A percentile compares a stretch with the other conserved stretches of the same genome.
Conservation (phyloP, 129 eudicot species). For the Centrapalus pauciflorus region DNA sequence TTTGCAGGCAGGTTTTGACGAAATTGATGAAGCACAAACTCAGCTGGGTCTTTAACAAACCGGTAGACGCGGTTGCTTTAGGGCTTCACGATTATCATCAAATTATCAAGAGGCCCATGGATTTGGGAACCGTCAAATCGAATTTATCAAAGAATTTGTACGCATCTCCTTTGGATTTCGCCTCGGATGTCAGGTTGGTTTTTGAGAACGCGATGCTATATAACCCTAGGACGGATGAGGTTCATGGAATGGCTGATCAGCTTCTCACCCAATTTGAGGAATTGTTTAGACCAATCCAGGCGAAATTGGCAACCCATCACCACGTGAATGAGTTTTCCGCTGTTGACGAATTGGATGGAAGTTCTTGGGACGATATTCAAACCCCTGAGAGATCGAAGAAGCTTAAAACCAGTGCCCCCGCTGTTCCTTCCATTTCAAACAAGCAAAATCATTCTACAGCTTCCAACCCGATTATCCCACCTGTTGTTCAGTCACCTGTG, state of each 20-base stretch:
- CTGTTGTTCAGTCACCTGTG: conserved; percentile 34
- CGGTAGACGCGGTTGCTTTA: conserved; percentile 68
- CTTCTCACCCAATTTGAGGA: conserved; percentile 56
- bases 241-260: conserved; percentile 61
- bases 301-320: conserved; percentile 27
- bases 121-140: conserved; percentile 79
- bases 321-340: conserved; percentile 15
- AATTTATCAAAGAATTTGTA: conserved; percentile 47
- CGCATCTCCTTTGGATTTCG: conserved; percentile 49
- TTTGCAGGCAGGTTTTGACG: conserved; percentile 52
- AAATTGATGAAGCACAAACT: conserved; percentile 62
- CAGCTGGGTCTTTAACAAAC: conserved; percentile 55
- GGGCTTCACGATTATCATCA: conserved; percentile 84
- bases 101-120: conserved; percentile 83
- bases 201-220: conserved; percentile 80
- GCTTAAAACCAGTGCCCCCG: conserved; percentile 28
- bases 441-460: conserved; percentile 53
- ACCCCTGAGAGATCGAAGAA: conserved; percentile 48
- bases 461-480: conserved; percentile 39
- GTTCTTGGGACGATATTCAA: conserved; percentile 68
- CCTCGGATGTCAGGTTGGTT: conserved; percentile 67
- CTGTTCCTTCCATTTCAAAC: conserved; percentile 16
- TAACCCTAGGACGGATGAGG: conserved; percentile 75
- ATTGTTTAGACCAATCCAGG: conserved; percentile 55
- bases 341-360: conserved; percentile 53